Conservation (phyloP, 352 stramenopile species). For the Peronosclerospora sorghi region DNA sequence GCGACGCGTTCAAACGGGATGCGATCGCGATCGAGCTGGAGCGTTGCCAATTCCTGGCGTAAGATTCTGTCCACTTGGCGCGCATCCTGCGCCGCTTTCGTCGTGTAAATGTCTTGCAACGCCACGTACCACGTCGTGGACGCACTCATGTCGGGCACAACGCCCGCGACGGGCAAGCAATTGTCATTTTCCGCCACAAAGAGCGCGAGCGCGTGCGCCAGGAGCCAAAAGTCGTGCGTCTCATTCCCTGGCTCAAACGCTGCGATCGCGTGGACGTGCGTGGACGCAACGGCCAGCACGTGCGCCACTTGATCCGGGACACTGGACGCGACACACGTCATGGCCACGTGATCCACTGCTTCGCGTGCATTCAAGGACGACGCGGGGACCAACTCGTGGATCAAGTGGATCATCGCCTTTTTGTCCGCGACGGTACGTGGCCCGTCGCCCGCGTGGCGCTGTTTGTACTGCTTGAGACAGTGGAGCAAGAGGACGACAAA, state of each 20-base stretch:
- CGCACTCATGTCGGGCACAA: conserved; percentile 95
- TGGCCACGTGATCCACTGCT: no score
- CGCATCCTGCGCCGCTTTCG: conserved; percentile 78
- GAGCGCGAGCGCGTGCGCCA: conserved; percentile 55
- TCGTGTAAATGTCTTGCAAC: conserved; percentile 90
- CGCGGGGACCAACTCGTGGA: no score
- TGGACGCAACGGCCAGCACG: conserved; percentile 35
- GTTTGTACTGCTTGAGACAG: conserved; percentile 46
- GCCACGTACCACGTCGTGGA: conserved; percentile 90
- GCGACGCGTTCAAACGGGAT: conserved; percentile 60
- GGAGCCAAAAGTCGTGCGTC: conserved; percentile 69
- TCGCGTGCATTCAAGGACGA: no score
- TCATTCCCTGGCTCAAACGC: conserved; percentile 25
- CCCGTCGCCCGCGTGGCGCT: conserved; percentile 24
- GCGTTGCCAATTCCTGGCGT: conserved; percentile 14
- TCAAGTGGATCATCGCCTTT: no score
- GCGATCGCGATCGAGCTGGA: conserved; percentile 21
- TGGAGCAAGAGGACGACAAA: conserved; percentile 90
- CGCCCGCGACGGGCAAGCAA: conserved; percentile 78
- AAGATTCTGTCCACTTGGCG: conserved; percentile 27
- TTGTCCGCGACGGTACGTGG: conserved; percentile 86
- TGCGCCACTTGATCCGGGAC: conserved; percentile 72
- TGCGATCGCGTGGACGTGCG: conserved; percentile 11
- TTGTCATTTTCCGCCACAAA: conserved; percentile 69
- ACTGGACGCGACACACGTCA: conserved; percentile 77